These are phyloP conservation scores for Celoporthe dispersa DNA, from an alignment of 2,329 filamentous ascomycete species.

Conservation along the genomic window DNA sequence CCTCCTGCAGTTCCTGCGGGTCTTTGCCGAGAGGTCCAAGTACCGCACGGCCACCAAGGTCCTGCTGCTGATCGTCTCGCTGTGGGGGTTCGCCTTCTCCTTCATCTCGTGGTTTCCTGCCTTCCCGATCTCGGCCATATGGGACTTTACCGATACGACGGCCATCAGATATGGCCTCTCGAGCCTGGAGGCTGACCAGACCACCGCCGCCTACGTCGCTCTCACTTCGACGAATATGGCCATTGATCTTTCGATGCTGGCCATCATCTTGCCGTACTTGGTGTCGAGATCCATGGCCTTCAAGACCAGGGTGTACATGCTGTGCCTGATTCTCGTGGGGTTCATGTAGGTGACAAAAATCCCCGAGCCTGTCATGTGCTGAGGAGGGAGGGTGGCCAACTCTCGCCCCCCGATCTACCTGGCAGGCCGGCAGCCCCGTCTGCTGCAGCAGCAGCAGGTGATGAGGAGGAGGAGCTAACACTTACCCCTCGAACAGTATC, in stretches of 20 bases:
- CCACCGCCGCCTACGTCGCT: conserved; percentile 36
- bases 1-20: conserved; percentile 36
- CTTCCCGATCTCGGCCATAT: conserved; percentile 34
- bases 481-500: conserved; percentile 33
- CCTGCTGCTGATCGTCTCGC: conserved; percentile 30
- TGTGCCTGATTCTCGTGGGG: conserved; percentile 39
- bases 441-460: not conserved
- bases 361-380: not conserved
- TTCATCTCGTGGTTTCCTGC: conserved; percentile 37
- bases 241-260: conserved; percentile 38
- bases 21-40: conserved; percentile 29
- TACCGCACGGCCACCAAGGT: conserved; percentile 29
- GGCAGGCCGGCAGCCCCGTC: not conserved
- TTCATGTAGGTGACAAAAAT: conserved; percentile 35
- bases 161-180: conserved; percentile 37
- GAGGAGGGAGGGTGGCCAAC: not conserved
- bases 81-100: conserved; percentile 34
- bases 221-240: conserved; percentile 39
- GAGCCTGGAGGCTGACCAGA: conserved; percentile 33
- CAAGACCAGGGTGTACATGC: conserved; percentile 39
- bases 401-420: not conserved
- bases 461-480: not conserved
- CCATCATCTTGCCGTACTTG: conserved; percentile 39
- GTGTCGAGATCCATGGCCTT: conserved; percentile 33
- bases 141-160: conserved; percentile 31